Base-by-base conservation (phyloP, 345 rosid genomes). In the Camelina laxa region DNA sequence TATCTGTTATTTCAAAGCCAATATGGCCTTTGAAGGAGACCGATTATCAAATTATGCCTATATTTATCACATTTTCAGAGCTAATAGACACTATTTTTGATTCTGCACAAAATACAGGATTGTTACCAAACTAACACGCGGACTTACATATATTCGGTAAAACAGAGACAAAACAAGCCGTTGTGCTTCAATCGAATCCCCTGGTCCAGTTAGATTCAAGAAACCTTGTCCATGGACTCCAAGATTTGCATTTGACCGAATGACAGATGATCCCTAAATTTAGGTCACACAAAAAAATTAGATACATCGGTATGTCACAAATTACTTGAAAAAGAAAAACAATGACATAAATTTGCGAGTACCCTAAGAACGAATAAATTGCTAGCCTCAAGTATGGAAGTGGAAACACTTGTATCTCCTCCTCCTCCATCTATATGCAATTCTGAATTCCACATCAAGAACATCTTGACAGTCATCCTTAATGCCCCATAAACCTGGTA, bases 181-280 rank as follows among this genome's bases (percentile, higher is more conserved):
- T 59, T 92, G 98, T 63, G 99, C 99, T 84, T 92, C 97, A 56
- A 96, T 92, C 38, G 79, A 67, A 82, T 96, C 88, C 57, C 98
- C 99, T 39, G 87, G 88, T 66, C 98, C 99, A 9, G 99, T 87
- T 74, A 96, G 77, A 86, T 92, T 91, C 85, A 96, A 80, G 35
- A 91, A 80, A 79, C 99, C 99, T 84, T 96, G 99, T 60, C 99
- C 99, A 75, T 85, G 95, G 83, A 96, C 93, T 78, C 88, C 99
- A 72, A 96, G 86, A 86, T 96, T 92, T 41, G 99, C 97, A 81
- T 91, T 91, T 51, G 99, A 96, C 54, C 80, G 94, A 76, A 96
- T 92, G 73, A 89, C 89, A 75, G 99, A 96, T 65, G 96, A 86
- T 66, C 86, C 96, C 99, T 96, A 88, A 17, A 60, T 60, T 60